Evolutionary conservation across 306 rosid species (phyloP), one percentile per base, ranked within the genome.

Genomic region (Pachyrhizus erosus): DNA sequence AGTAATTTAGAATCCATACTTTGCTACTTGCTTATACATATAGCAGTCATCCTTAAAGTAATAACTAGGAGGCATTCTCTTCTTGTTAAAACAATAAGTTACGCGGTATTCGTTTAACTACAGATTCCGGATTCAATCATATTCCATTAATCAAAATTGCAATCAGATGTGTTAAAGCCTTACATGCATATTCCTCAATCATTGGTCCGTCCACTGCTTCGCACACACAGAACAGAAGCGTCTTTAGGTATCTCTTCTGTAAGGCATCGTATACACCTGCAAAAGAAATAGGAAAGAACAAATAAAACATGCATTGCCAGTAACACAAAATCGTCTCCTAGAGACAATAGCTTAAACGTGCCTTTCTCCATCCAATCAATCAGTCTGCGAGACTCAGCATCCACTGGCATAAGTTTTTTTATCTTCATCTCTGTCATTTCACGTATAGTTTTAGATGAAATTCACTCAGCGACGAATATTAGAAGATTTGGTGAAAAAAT

Each of bases 301-400:
- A 29, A 71, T 60, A 17, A 76, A 69, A 34, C 46, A 79, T 2
- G 65, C 69, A 69, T 26, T 39, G 24, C 17, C 42, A 79, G 52
- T 66, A 67, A 76, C 31, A 26, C 37, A 62, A 73, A 71, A 27
- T 2, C 60, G 24, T 7, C 37, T 49, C 17, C 33, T 12, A 62
- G 29, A 84, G 82, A 34, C 9, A 21, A 65, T 42, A 46, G 54
- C 81, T 12, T 46, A 64, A 72, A 77, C 80, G 7, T 60, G 83
- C 99, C 98, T 79, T 93, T 95, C 89, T 96, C 99, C 98, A 96
- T 96, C 99, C 97, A 96, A 82, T 96, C 99, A 77, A 96, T 92
- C 69, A 93, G 90, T 79, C 98, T 89, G 18, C 96, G 96, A 76
- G 99, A 96, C 84, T 96, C 99, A 0, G 93, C 94, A 88, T 96